Conservation (phyloP, 2,329 filamentous ascomycete genomes). For the Beauveria sp. region DNA sequence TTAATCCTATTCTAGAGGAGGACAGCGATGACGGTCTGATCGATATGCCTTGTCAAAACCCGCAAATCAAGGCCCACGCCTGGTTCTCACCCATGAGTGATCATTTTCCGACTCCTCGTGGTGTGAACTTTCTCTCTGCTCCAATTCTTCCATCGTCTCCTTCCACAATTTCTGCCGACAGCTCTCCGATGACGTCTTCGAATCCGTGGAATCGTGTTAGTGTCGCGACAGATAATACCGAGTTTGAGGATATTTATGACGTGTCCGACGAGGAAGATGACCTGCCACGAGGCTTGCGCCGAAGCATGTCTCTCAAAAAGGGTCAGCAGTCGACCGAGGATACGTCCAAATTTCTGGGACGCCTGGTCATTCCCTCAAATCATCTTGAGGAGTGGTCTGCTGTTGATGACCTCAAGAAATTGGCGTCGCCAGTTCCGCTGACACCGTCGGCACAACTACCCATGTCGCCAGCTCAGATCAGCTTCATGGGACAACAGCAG, state of each 20-base stretch:
- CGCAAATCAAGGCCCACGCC: conserved; percentile 45
- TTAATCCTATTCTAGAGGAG: conserved; percentile 62
- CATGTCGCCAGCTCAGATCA: conserved; percentile 68
- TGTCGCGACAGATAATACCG: conserved; percentile 56
- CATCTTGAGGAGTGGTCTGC: conserved; percentile 35
- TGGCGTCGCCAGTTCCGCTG: conserved; percentile 51
- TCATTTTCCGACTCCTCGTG: conserved; percentile 67
- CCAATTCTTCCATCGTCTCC: conserved; percentile 55
- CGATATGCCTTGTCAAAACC: conserved; percentile 14
- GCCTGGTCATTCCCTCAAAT: conserved; percentile 43
- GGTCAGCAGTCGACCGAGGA: conserved; percentile 26
- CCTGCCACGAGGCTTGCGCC: conserved; percentile 17
- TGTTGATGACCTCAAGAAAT: conserved; percentile 36
- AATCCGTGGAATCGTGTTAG: conserved; percentile 57
- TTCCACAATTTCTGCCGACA: conserved; percentile 45
- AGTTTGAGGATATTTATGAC: conserved; percentile 84
- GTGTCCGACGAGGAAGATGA: conserved; percentile 69
- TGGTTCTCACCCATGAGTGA: conserved; percentile 54
- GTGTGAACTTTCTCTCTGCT: conserved; percentile 55
- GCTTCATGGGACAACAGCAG: conserved; percentile 58
- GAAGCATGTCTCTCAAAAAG: conserved; percentile 31
- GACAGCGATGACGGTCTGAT: conserved; percentile 30
- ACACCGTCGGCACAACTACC: conserved; percentile 61
- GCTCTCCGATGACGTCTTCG: conserved; percentile 47
- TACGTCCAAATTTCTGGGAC: conserved; percentile 25